phyloP scores from a whole-genome alignment of 2,329 filamentous ascomycete species.

The Fusarium globosum region DNA sequence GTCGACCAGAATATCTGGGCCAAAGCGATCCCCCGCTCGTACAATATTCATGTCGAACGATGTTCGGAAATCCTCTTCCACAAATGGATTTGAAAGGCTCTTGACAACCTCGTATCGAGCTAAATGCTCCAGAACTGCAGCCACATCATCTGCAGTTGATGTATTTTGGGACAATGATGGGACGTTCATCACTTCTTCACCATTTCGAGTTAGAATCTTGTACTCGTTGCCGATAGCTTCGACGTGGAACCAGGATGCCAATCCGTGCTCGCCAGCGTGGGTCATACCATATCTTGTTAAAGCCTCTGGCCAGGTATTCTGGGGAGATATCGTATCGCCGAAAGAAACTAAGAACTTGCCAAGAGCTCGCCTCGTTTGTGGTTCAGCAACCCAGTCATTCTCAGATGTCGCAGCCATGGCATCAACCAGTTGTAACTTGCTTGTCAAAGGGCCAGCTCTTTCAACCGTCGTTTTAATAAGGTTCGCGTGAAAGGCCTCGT shows the following conservation, averaged over 20 bases:
- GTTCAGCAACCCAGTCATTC: neutral
- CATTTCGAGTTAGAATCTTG: neutral
- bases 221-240: neutral
- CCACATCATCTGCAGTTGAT: neutral
- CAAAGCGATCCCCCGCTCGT: neutral
- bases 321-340: neutral
- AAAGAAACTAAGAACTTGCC: neutral
- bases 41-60: neutral
- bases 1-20: neutral
- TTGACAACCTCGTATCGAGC: constrained; percentile 5
- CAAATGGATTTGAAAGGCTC: neutral
- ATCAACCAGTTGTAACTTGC: neutral
- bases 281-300: neutral
- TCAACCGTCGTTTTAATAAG: neutral
- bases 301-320: neutral
- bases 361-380: neutral
- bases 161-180: neutral
- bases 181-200: neutral
- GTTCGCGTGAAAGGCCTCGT: neutral
- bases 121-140: neutral
- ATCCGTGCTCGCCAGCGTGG: neutral
- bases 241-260: neutral
- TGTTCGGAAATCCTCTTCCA: neutral
- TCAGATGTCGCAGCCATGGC: accelerated
- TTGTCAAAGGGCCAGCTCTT: neutral